Evolutionary conservation across 1,284 basidiomycete species (phyloP).

Genomic region (Melampsora larici-populina): DNA sequence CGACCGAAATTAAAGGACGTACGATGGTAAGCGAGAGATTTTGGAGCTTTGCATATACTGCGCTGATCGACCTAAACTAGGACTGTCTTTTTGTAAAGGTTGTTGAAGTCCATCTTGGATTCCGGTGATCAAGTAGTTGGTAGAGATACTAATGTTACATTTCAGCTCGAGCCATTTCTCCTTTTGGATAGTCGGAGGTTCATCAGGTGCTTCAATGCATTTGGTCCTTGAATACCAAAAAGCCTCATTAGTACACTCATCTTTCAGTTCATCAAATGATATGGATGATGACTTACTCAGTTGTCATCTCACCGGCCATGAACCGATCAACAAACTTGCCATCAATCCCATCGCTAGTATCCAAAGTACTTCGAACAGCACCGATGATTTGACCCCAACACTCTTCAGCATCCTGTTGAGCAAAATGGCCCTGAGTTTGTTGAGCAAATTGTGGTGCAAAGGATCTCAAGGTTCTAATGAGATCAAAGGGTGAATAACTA

Average conservation of each 20-base stretch:
- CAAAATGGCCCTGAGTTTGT: conserved; percentile 62
- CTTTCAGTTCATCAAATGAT: no score
- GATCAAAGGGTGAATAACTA: conserved; percentile 69
- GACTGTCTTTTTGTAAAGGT: conserved; percentile 79
- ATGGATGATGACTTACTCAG: conserved; percentile 66
- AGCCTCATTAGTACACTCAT: not conserved
- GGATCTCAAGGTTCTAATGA: conserved; percentile 63
- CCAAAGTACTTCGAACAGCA: conserved; percentile 65
- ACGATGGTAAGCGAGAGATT: conserved; percentile 75
- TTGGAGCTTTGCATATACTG: conserved; percentile 79
- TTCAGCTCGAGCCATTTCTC: conserved; percentile 84
- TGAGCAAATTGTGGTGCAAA: conserved; percentile 92
- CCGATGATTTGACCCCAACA: conserved; percentile 84
- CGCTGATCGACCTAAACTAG: conserved; percentile 73
- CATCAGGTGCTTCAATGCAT: conserved; percentile 75
- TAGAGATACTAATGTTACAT: conserved; percentile 81
- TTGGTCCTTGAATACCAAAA: conserved; percentile 61
- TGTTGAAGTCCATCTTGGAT: conserved; percentile 81
- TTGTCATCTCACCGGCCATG: conserved; percentile 74
- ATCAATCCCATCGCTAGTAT: conserved; percentile 37
- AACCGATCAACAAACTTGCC: conserved; percentile 72
- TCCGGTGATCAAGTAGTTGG: conserved; percentile 85
- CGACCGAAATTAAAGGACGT: no score
- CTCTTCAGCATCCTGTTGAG: conserved; percentile 97
- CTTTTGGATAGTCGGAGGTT: conserved; percentile 63